Evolutionary conservation across 495 filamentous ascomycete genomes (phyloP).

Genomic region (Penicillium herquei): DNA sequence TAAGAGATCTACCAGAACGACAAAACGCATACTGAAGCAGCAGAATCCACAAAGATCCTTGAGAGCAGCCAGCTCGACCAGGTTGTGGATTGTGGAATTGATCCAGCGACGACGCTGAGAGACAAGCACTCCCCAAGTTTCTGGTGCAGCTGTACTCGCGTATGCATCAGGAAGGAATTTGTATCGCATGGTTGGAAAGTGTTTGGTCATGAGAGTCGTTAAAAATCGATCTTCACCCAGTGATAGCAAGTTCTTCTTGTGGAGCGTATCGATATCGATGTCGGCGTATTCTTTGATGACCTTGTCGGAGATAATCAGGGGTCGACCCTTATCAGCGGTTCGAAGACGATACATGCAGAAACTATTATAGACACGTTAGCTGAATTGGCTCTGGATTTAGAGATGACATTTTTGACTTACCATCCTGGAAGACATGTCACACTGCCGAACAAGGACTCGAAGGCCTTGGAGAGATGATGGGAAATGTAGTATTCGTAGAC

Average conservation of each 20-base stretch:
- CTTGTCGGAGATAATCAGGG: constrained; percentile 85
- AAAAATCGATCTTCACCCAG: constrained; percentile 97
- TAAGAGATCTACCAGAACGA: constrained; percentile 92
- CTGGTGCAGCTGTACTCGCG: constrained; percentile 88
- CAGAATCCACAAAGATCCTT: constrained; percentile 97
- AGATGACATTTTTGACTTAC: constrained; percentile 51
- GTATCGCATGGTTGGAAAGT: constrained; percentile 93
- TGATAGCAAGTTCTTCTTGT: constrained; percentile 96
- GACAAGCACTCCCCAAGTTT: constrained; percentile 86
- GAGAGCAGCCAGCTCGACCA: constrained; percentile 82
- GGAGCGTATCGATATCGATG: constrained; percentile 85
- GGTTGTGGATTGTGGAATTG: constrained; percentile 96
- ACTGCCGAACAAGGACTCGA: constrained; percentile 91
- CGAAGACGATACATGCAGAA: constrained; percentile 98
- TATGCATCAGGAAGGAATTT: constrained; percentile 94
- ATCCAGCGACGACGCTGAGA: constrained; percentile 98
- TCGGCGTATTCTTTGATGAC: constrained; percentile 86
- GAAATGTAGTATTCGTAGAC: constrained; percentile 99
- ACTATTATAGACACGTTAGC: constrained; percentile 44
- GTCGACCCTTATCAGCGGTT: constrained; percentile 86
- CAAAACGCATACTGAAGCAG: constrained; percentile 97
- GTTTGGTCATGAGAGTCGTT: constrained; percentile 96
- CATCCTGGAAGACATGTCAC: constrained; percentile 98
- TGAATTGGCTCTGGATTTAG: too few relatives aligned
- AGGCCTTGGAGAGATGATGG: constrained; percentile 89